Percentiles rank a stretch among this genome's conserved stretches.
Evolutionary conservation across 345 rosid genomes (phyloP).

Genomic region (Erysimum cheiranthoides): DNA sequence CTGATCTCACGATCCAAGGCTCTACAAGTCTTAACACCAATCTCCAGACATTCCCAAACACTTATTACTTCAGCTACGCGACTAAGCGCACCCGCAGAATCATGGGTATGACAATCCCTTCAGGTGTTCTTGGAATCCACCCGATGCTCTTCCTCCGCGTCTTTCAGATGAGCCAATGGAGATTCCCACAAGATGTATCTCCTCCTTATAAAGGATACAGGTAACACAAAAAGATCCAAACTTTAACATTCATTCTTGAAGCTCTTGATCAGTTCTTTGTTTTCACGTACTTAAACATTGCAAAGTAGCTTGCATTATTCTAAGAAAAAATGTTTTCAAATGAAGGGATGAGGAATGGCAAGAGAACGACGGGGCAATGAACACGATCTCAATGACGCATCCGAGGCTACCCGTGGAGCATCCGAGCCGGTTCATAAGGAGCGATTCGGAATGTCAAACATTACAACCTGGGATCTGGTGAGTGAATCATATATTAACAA

Average conservation of each 20-base stretch:
- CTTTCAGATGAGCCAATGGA: conserved; percentile 92
- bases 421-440: conserved; percentile 56
- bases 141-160: conserved; percentile 88
- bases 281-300: background rate
- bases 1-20: conserved; percentile 96
- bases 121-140: conserved; percentile 81
- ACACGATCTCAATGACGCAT: conserved; percentile 94
- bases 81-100: conserved; percentile 83
- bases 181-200: conserved; percentile 64
- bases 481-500: conserved; percentile 39
- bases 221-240: conserved; percentile 45
- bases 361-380: conserved; percentile 96
- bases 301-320: background rate
- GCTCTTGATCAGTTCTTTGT: conserved; percentile 21
- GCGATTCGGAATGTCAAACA: conserved; percentile 71
- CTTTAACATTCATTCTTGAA: conserved; percentile 8
- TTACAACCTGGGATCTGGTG: conserved; percentile 91
- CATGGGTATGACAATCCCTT: conserved; percentile 78
- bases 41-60: conserved; percentile 75
- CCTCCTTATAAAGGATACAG: conserved; percentile 97
- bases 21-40: conserved; percentile 64
- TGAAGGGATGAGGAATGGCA: conserved; percentile 96
- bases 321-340: background rate
- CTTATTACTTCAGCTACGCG: conserved; percentile 94
- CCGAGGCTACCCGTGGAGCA: conserved; percentile 89